phyloP scores from a whole-genome alignment of 2,329 filamentous ascomycete genomes.

The Corniculantispora saksenae region DNA sequence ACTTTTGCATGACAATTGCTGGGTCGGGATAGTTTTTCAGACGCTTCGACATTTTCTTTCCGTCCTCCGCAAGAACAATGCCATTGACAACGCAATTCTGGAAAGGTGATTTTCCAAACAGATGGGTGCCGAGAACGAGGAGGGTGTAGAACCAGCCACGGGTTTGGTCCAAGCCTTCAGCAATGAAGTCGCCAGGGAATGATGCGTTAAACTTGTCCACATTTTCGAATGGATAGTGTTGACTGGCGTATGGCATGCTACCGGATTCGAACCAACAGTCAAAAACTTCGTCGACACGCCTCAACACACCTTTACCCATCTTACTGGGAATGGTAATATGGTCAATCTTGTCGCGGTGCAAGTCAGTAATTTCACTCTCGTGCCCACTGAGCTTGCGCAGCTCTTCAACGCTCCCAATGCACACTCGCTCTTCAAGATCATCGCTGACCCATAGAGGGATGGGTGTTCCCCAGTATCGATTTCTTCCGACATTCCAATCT shows the following conservation, averaged over 20 bases:
- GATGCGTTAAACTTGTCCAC: conserved; percentile 75
- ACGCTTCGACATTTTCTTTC: conserved; percentile 98
- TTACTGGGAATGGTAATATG: conserved; percentile 91
- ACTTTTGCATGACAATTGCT: conserved; percentile 76
- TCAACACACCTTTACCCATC: conserved; percentile 80
- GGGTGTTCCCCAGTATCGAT: conserved; percentile 94
- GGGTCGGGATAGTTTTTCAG: conserved; percentile 96
- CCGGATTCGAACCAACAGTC: conserved; percentile 98
- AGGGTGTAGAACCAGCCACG: conserved; percentile 97
- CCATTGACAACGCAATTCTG: conserved; percentile 97
- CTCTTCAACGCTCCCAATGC: conserved; percentile 81
- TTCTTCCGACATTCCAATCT: conserved; percentile 94
- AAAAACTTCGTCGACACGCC: conserved; percentile 83
- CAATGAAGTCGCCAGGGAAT: conserved; percentile 93
- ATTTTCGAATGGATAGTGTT: conserved; percentile 92
- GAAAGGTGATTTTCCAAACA: conserved; percentile 84
- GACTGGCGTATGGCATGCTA: conserved; percentile 89
- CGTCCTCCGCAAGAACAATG: conserved; percentile 89
- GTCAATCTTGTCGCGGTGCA: conserved; percentile 92
- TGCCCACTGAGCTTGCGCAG: conserved; percentile 85
- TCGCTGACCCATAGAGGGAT: conserved; percentile 91
- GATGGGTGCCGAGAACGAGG: conserved; percentile 81
- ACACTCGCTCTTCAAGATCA: conserved; percentile 82
- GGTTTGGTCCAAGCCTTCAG: conserved; percentile 90
- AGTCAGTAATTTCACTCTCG: conserved; percentile 76